A percentile compares a stretch with the other conserved stretches of the same genome.
phyloP scores from a whole-genome alignment of 768 basidiomycete genomes.

The Boletus subparvulus region DNA sequence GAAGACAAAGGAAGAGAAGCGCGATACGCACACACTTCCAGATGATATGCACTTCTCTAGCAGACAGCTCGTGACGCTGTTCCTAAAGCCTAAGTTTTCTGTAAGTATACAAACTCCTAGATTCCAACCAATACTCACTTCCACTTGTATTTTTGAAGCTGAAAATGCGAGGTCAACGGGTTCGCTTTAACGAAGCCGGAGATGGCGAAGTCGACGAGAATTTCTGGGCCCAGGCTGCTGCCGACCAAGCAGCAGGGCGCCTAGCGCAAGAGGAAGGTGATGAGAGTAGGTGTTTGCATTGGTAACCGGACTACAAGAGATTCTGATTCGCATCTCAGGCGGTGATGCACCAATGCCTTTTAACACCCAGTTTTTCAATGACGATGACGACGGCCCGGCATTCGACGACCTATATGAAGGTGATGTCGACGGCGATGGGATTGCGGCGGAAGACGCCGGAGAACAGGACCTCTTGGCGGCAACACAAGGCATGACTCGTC shows the following conservation, averaged over 20 bases:
- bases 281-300: constrained; percentile 48
- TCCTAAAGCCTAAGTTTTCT: constrained; percentile 94
- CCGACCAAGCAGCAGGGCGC: constrained; percentile 69
- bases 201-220: constrained; percentile 93
- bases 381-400: constrained; percentile 79
- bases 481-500: constrained; percentile 72
- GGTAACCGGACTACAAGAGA: background rate
- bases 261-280: constrained; percentile 55
- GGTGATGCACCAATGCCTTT: constrained; percentile 70
- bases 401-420: constrained; percentile 56
- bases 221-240: constrained; percentile 96
- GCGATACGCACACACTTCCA: constrained; percentile 77
- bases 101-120: constrained; percentile 47
- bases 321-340: constrained; percentile 24
- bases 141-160: constrained; percentile 48
- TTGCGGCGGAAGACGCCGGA: constrained; percentile 53
- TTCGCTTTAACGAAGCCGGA: constrained; percentile 51
- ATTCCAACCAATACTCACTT: constrained; percentile 2
- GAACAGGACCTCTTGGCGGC: constrained; percentile 89
- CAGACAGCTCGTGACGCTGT: constrained; percentile 84
- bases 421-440: constrained; percentile 50
- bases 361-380: constrained; percentile 96
- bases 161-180: constrained; percentile 80
- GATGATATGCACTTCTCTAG: constrained; percentile 98
- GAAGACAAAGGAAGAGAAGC: constrained; percentile 56